phyloP scores from a whole-genome alignment of 768 basidiomycete species.

The Naganishia antarctica region DNA sequence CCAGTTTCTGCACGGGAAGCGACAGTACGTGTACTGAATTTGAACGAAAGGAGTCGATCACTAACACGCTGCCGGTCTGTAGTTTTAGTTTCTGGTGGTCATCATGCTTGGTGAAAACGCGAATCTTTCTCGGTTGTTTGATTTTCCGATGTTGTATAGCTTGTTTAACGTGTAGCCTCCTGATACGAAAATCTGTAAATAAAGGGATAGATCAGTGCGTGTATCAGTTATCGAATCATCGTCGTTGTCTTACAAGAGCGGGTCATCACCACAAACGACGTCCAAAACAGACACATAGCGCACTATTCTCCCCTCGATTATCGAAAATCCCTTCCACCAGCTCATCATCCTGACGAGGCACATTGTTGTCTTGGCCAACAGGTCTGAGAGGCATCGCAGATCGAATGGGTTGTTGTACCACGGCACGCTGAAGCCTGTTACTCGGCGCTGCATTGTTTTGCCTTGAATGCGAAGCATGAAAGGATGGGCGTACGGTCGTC shows the following conservation, averaged over 20 bases:
- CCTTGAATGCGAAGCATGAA: not conserved
- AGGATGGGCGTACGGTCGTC: conserved; percentile 8
- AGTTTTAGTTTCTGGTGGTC: conserved; percentile 30
- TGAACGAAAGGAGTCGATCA: not conserved
- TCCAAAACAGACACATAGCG: conserved; percentile 11
- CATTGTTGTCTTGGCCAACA: not conserved
- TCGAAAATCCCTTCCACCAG: conserved; percentile 2
- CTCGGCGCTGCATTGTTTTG: not conserved
- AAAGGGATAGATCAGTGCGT: too few relatives aligned
- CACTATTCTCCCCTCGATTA: too few relatives aligned
- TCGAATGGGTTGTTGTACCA: not conserved
- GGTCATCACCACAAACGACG: conserved; percentile 1
- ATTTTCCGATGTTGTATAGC: not conserved
- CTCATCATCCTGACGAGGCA: not conserved
- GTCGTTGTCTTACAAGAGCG: too few relatives aligned
- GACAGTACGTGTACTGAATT: conserved; percentile 20
- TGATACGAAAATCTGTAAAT: too few relatives aligned
- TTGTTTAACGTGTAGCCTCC: too few relatives aligned
- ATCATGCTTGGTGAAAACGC: conserved; percentile 27
- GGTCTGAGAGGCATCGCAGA: conserved; percentile 1
- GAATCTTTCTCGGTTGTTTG: not conserved
- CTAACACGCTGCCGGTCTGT: not conserved
- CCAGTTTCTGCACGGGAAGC: conserved; percentile 28
- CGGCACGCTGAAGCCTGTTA: not conserved
- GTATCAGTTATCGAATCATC: too few relatives aligned